A percentile compares a stretch with the other conserved stretches of the same genome.
Conservation (phyloP, 2,329 filamentous ascomycete species). For the Paraphoma chrysanthemicola region DNA sequence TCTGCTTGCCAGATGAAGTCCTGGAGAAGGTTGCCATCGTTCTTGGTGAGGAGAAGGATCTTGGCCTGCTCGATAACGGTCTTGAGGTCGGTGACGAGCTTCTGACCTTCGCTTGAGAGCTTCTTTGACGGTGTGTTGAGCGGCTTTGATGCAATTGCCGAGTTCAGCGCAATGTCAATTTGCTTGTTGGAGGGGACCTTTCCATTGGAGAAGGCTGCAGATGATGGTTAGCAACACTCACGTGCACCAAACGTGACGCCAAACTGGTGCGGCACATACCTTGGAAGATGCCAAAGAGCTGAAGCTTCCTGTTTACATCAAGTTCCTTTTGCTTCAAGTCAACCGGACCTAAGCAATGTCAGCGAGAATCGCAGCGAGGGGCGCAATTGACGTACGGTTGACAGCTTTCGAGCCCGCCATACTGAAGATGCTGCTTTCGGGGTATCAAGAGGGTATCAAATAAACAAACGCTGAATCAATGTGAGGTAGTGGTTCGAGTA, state of each 20-base stretch:
- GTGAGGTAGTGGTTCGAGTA: conserved; percentile 3
- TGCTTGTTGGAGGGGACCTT: conserved; percentile 96
- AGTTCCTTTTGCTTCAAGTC: conserved; percentile 78
- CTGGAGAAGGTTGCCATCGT: conserved; percentile 90
- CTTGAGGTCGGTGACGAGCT: conserved; percentile 78
- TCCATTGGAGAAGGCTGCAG: conserved; percentile 78
- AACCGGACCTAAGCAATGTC: conserved; percentile 68
- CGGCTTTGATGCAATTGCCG: conserved; percentile 74
- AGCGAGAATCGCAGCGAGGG: conserved; percentile 14
- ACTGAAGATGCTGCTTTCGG: conserved; percentile 17
- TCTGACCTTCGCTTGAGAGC: conserved; percentile 82
- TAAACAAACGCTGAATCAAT: conserved; percentile 36
- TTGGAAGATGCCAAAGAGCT: conserved; percentile 87
- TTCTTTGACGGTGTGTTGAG: conserved; percentile 74
- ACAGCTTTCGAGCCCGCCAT: conserved; percentile 36
- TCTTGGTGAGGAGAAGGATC: conserved; percentile 86
- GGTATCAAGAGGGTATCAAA: conserved; percentile 41
- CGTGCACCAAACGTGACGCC: conserved; percentile 1
- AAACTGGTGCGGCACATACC: conserved; percentile 53
- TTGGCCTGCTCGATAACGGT: conserved; percentile 86
- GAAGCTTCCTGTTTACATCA: conserved; percentile 90
- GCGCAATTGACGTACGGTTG: conserved; percentile 28
- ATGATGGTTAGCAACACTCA: conserved; percentile 19
- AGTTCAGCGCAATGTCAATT: conserved; percentile 94
- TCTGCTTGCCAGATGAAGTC: conserved; percentile 97